Conservation (phyloP, 306 rosid genomes). For the Vicia villosa region DNA sequence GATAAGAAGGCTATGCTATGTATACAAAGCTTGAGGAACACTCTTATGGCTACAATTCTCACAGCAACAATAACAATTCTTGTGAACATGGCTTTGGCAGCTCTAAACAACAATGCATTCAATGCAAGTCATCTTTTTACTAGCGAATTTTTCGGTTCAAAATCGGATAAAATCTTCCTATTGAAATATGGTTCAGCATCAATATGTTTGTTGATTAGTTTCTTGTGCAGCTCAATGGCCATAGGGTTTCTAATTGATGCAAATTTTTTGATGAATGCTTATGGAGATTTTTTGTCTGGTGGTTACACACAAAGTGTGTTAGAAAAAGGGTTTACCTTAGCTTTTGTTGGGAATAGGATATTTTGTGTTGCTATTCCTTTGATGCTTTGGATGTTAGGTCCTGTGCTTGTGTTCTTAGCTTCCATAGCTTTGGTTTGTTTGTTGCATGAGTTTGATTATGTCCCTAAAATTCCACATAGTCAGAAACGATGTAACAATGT, state of each 20-base stretch:
- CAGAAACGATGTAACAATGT: slow-evolving; percentile 33
- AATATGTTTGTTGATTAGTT: slow-evolving; percentile 56
- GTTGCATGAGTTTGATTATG: slow-evolving; percentile 63
- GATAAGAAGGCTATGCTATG: slow-evolving; percentile 58
- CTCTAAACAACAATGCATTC: slow-evolving; percentile 57
- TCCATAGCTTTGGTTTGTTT: slow-evolving; percentile 61
- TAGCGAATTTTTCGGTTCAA: slow-evolving; percentile 47
- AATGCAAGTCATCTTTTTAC: slow-evolving; percentile 47
- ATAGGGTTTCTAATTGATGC: slow-evolving; percentile 66
- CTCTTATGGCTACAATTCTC: slow-evolving; percentile 59
- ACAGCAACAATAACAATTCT: slow-evolving; percentile 66
- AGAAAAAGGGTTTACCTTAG: slow-evolving; percentile 68
- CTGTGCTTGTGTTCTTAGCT: slow-evolving; percentile 51
- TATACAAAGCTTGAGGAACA: slow-evolving; percentile 78
- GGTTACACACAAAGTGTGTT: slow-evolving; percentile 42
- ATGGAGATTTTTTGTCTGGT: slow-evolving; percentile 29
- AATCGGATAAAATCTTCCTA: slow-evolving; percentile 43
- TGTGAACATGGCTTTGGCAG: slow-evolving; percentile 50
- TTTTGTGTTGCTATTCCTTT: slow-evolving; percentile 60
- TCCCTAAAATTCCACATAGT: slow-evolving; percentile 33
- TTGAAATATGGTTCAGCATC: slow-evolving; percentile 68
- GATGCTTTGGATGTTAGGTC: slow-evolving; percentile 80
- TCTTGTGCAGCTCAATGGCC: slow-evolving; percentile 74
- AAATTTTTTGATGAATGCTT: slow-evolving; percentile 53
- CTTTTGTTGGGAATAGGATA: slow-evolving; percentile 60